Base-by-base conservation (phyloP, 441 rosid species). In the Adansonia gregorii region DNA sequence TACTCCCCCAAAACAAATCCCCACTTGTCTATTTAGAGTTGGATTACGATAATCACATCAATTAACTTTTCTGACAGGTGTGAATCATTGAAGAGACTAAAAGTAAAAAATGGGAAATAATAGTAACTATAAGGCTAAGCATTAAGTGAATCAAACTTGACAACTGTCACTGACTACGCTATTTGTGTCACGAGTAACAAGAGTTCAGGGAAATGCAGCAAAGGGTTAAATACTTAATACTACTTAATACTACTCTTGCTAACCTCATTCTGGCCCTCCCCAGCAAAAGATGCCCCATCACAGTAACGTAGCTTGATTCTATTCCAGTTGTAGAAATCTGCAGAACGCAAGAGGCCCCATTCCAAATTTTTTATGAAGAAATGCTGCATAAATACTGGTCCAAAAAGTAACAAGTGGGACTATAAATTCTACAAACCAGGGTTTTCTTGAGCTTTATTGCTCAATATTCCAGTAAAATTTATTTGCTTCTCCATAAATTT, bases 321-420 rank as follows among this genome's bases (percentile, higher is more conserved):
- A 75, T 95, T 95, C 99, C 98, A 95, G 86, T 88, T 90, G 80
- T 74, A 92, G 85, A 95, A 95, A 80, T 92, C 99, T 95, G 82
- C 78, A 80, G 69, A 41, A 14, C 43, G 3, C 48, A 58, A 12
- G 31, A 43, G 27, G 10, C 7, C 48, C 15, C 17, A 45, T 43
- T 68, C 24, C 31, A 45, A 51, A 51, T 0, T 5, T 48, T 35
- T 49, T 63, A 64, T 31, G 31, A 35, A 41, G 60, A 65, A 75
- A 65, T 35, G 61, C 52, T 51, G 46, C 69, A 58, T 46, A 35
- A 61, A 48, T 48, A 24, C n/a, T 45, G 58, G 48, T 48, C 8
- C 14, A 63, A 39, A 58, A 17, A 3, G 5, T 6, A 6, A 41
- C 39, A 73, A 58, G 8, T 46, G 9, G 77, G 5, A 45, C 20